Base-by-base conservation (phyloP, 805 yeast genomes). In the Wickerhamomyces kurtzmanii region DNA sequence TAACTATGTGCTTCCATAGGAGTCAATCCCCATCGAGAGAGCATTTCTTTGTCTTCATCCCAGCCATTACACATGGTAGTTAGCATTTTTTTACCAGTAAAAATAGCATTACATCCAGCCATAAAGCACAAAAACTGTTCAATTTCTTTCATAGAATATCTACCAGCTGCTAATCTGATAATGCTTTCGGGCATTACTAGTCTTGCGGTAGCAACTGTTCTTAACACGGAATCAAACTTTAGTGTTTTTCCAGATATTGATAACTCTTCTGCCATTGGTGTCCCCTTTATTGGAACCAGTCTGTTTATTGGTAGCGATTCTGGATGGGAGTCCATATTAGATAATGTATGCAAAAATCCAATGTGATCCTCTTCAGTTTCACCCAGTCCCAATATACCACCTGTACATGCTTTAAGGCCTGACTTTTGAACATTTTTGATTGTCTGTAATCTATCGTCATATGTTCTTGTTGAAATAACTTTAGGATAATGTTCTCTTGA, bases 21-120 rank as follows among this genome's bases (percentile, higher is more conserved):
- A 38, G 50, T 53, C 40, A 75, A 39, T 0, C 91, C 91, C 87
- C 87, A 81, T 41, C 65, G 71, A 6, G 53, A 47, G 17, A 81
- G 55, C 84, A 81, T 71, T 7, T 52, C 65, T 32, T 65, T 77
- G 46, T 81, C 91, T 42, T 79, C 87, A 25, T 80, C 84, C 87
- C 89, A 81, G 6, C 85, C 86, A 39, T 71, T 76, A 47, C 89
- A 80, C 73, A 75, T 71, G 4, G 91, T 82, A 3, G 91, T 81
- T 31, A 81, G 56, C 89, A 81, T 81, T 39, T 67, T 71, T 49
- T 80, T 76, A 20, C 91, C 91, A 1, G 87, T 81, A 51, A 81
- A 81, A 22, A 81, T 75, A 12, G 89, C 86, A 51, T 81, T 81
- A 39, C 77, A 75, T 12, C 91, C 91, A 19, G 78, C 72, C 71